A percentile compares a stretch with the other conserved stretches of the same genome.
Conservation (phyloP, 345 rosid genomes). For the Leavenworthia alabamica region DNA sequence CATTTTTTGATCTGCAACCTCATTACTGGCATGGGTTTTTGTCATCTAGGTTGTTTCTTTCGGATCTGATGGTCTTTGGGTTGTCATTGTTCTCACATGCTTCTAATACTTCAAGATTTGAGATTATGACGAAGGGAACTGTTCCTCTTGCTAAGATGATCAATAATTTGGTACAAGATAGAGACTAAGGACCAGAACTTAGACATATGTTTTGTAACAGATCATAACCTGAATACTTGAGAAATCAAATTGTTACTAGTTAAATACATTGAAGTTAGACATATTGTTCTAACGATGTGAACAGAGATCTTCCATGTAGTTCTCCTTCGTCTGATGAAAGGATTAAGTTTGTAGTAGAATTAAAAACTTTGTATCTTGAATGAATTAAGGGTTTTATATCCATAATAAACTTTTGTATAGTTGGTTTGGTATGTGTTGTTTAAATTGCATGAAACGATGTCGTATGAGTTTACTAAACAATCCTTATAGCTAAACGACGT, state of each 20-base stretch:
- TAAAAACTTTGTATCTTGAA: too few species aligned
- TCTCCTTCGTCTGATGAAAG: too few species aligned
- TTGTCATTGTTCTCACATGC: slow-evolving; percentile 77
- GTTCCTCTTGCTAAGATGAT: slow-evolving; percentile 79
- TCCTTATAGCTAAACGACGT: too few species aligned
- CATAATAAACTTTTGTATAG: too few species aligned
- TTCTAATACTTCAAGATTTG: slow-evolving; percentile 80
- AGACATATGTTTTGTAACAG: background rate
- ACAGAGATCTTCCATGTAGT: too few species aligned
- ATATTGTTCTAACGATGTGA: too few species aligned
- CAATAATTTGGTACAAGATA: slow-evolving; percentile 67
- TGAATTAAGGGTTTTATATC: too few species aligned
- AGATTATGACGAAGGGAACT: slow-evolving; percentile 96
- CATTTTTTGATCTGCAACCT: slow-evolving; percentile 77
- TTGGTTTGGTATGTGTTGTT: too few species aligned
- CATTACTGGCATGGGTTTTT: slow-evolving; percentile 94
- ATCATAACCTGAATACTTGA: background rate
- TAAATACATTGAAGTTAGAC: too few species aligned
- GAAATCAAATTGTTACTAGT: slow-evolving; percentile 1
- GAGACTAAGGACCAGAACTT: slow-evolving; percentile 42
- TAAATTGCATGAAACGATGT: too few species aligned
- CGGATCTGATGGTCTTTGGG: slow-evolving; percentile 71
- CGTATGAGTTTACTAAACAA: too few species aligned
- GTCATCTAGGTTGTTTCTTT: slow-evolving; percentile 86
- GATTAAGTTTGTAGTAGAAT: too few species aligned